Conservation (phyloP, 208 protist genomes). For the Herpetomonas muscarum region DNA sequence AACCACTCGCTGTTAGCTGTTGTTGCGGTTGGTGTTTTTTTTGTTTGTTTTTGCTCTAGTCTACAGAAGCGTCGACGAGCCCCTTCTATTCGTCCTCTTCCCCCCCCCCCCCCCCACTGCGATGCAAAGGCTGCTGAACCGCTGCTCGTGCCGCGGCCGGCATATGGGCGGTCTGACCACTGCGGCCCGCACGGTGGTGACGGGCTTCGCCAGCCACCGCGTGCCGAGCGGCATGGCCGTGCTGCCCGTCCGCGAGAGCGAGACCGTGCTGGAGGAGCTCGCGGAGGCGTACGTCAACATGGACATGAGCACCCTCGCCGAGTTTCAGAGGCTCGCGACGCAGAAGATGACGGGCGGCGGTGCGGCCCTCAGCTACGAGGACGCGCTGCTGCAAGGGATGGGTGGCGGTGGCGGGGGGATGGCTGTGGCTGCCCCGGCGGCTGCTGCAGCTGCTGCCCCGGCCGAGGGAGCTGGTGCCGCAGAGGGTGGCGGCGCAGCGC, state of each 20-base stretch:
- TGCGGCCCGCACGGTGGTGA: conserved; percentile 17
- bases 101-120: too few species aligned
- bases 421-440: background rate
- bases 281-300: conserved; percentile 69
- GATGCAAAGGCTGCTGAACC: too few species aligned
- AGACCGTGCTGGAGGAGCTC: conserved; percentile 48
- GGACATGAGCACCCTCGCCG: conserved; percentile 41
- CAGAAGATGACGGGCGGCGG: conserved; percentile 42
- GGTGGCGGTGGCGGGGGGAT: conserved; percentile 44
- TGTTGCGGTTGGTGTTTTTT: too few species aligned
- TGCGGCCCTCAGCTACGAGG: conserved; percentile 40
- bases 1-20: too few species aligned
- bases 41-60: too few species aligned
- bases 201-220: conserved; percentile 30
- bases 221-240: conserved; percentile 45
- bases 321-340: conserved; percentile 58
- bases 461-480: conserved; percentile 9
- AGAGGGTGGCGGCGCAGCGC: conserved; percentile 7
- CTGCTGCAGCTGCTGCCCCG: conserved; percentile 10
- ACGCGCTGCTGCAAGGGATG: conserved; percentile 56
- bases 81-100: too few species aligned
- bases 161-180: background rate
- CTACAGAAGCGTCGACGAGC: too few species aligned
- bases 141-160: too few species aligned
- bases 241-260: conserved; percentile 37